Evolutionary conservation across 2,329 filamentous ascomycete species (phyloP).

Genomic region (Penicillium sp.): DNA sequence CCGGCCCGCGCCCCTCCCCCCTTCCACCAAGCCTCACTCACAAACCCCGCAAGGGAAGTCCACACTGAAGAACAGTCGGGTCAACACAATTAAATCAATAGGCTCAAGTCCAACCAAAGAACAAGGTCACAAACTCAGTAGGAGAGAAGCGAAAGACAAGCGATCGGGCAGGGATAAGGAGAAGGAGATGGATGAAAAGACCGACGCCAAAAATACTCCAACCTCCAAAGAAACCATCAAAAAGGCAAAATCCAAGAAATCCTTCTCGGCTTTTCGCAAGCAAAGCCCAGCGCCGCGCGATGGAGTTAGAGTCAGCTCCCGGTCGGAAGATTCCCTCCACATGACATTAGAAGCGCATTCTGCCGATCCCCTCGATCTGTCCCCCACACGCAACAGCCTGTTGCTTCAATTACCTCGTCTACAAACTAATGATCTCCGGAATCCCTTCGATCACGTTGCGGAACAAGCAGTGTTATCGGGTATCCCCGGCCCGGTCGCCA

Average conservation of each 20-base stretch:
- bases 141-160: constrained; percentile 1
- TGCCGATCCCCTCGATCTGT: background rate
- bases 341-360: constrained; percentile 1
- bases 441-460: constrained; percentile 10
- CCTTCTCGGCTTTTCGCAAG: constrained; percentile 3
- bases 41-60: background rate
- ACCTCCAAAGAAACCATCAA: background rate
- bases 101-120: constrained; percentile 3
- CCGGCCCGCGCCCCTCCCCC: constrained; percentile 33
- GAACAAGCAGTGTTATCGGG: background rate
- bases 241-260: constrained; percentile 6
- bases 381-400: constrained; percentile 17
- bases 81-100: background rate
- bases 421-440: constrained; percentile 16
- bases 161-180: background rate
- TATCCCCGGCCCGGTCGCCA: constrained; percentile 1
- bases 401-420: constrained; percentile 23
- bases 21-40: constrained; percentile 22
- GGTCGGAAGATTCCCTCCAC: constrained; percentile 6
- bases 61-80: background rate
- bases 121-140: constrained; percentile 2
- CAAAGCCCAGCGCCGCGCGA: background rate
- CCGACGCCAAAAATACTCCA: background rate
- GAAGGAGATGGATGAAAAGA: background rate
- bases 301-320: constrained; percentile 1